Conservation (phyloP, 2,329 filamentous ascomycete genomes). For the Epichloe bromicola region DNA sequence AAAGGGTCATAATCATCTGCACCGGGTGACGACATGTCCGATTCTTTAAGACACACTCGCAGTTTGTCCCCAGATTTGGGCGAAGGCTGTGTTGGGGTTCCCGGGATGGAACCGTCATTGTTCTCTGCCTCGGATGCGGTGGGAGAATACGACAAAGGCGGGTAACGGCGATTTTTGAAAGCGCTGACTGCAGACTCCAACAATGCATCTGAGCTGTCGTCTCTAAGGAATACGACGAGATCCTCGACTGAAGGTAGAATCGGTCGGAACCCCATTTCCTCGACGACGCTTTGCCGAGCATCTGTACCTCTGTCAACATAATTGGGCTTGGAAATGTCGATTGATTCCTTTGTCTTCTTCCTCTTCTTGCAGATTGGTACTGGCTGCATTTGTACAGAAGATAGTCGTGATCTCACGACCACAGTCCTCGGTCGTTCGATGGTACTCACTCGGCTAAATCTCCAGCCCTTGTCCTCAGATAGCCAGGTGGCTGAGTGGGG, state of each 20-base stretch:
- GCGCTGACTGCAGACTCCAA: slow-evolving; percentile 34
- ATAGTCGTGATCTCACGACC: slow-evolving; percentile 16
- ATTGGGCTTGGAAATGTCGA: slow-evolving; percentile 9
- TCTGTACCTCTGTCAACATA: slow-evolving; percentile 30
- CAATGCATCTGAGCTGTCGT: slow-evolving; percentile 26
- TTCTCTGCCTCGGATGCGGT: slow-evolving; percentile 11
- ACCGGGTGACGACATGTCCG: neutral
- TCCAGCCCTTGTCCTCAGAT: slow-evolving; percentile 11
- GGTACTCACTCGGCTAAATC: slow-evolving; percentile 12
- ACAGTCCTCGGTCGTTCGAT: slow-evolving; percentile 16
- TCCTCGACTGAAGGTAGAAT: slow-evolving; percentile 43
- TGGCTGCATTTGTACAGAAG: slow-evolving; percentile 17
- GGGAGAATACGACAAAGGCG: slow-evolving; percentile 13
- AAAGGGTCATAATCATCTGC: slow-evolving; percentile 36
- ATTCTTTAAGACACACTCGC: neutral
- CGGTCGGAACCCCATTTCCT: slow-evolving; percentile 21
- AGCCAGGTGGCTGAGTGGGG: slow-evolving; percentile 17
- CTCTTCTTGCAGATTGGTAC: slow-evolving; percentile 18
- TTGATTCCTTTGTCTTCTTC: slow-evolving; percentile 13
- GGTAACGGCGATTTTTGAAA: slow-evolving; percentile 22
- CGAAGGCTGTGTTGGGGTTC: slow-evolving; percentile 12
- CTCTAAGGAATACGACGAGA: slow-evolving; percentile 40
- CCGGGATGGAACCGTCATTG: slow-evolving; percentile 11
- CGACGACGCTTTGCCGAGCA: slow-evolving; percentile 13
- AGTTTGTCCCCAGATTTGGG: neutral